Evolutionary conservation across 257 asterid genomes (phyloP), one percentile per base, ranked within the genome.

Genomic region (Ilex asprella): DNA sequence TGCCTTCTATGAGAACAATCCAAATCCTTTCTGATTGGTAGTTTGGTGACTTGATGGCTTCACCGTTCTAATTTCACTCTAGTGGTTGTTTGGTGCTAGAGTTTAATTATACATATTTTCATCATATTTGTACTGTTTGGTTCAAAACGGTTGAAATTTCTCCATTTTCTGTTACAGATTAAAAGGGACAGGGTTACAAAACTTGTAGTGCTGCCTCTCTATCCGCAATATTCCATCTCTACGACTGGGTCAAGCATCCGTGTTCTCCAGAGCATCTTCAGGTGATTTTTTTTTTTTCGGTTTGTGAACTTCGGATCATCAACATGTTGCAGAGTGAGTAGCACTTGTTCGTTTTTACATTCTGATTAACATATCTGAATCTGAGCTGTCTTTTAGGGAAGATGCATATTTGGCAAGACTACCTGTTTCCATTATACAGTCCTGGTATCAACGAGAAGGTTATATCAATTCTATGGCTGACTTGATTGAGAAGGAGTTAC

Each of bases 211-310:
- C 82, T 92, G 69, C 99, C 99, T 15, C 90, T 89, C 16, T 92
- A 92, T 73, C 97, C 99, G 75, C 99, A 92, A 44, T 92, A 84
- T 71, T 92, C 97, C 55, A 86, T 92, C 68, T 92, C 99, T 30
- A 92, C 99, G 12, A 89, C 99, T 16, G 99, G 99, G 11, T 92
- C 99, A 13, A 92, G 99, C 76, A 51, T 92, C 65, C 97, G 95
- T 65, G 93, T 90, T 64, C 91, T 92, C 57, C 88, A 66, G 39
- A 84, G 78, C 58, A 85, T 89, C 81, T 92, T 85, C 69, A 80
- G 83, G 96, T 89, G 71, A 55, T 13, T 29, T 31, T 39, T 52
- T 27, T 56, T 15, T 39, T 32, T 61, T 70, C 27, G 8, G 41
- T 35, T 35, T 35, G 9, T 32, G 10, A 21, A 41, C 29, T 59